phyloP scores from a whole-genome alignment of 805 yeast genomes.

The Priceomyces carsonii region DNA sequence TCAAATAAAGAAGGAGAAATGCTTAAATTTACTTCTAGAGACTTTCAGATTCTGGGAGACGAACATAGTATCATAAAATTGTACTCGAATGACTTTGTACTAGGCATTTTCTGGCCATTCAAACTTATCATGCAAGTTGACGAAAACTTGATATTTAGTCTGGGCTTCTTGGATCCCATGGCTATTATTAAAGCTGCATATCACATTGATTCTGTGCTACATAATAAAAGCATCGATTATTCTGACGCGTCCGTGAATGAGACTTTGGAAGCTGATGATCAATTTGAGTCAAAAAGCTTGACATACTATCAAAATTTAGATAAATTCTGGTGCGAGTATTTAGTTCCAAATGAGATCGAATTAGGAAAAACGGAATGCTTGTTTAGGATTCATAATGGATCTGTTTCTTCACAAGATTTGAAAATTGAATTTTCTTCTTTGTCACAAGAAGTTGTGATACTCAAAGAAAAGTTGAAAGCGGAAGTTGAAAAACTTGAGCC shows the following conservation, averaged over 20 bases:
- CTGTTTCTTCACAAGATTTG: slow-evolving; percentile 30
- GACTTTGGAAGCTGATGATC: background rate
- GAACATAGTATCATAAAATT: slow-evolving; percentile 18
- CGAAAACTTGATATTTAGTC: slow-evolving; percentile 18
- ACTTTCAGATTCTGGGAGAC: slow-evolving; percentile 8
- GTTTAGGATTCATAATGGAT: slow-evolving; percentile 28
- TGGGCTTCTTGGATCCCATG: slow-evolving; percentile 4
- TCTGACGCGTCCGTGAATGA: slow-evolving; percentile 9
- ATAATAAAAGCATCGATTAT: slow-evolving; percentile 10
- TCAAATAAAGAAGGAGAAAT: slow-evolving; percentile 11
- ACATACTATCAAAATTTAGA: slow-evolving; percentile 16
- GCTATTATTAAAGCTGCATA: slow-evolving; percentile 6
- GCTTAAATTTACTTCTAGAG: slow-evolving; percentile 10
- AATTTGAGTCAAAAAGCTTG: background rate
- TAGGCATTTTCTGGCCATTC: slow-evolving; percentile 33
- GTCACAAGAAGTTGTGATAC: slow-evolving; percentile 17
- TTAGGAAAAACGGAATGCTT: slow-evolving; percentile 28
- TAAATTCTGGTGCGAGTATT: slow-evolving; percentile 29
- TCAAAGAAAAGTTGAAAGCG: slow-evolving; percentile 1
- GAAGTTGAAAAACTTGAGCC: slow-evolving; percentile 7
- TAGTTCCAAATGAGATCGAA: slow-evolving; percentile 22
- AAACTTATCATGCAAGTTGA: slow-evolving; percentile 16
- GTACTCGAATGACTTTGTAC: slow-evolving; percentile 23
- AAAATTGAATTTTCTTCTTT: slow-evolving; percentile 13
- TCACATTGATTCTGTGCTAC: slow-evolving; percentile 5